Evolutionary conservation across 148 eudicot species (phyloP), one percentile per base, ranked within the genome.

Genomic region (Cornus suecica): DNA sequence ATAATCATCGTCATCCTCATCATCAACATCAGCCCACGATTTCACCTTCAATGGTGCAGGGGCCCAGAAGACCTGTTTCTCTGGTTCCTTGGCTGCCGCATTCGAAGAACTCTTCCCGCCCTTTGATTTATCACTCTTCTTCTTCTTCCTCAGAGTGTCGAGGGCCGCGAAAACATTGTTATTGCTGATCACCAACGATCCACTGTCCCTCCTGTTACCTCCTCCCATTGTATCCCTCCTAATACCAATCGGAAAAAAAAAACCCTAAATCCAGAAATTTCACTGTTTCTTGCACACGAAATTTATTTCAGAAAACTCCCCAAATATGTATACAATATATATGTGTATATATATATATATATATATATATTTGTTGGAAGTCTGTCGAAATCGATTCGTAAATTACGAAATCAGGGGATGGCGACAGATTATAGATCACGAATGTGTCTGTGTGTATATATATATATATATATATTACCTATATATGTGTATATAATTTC

Each of bases 1-100:
- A 52, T 78, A 86, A 77, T 86, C 89, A 24, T 86, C 89, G 13
- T 86, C 89, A 18, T 86, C 89, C 15, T 86, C 89, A 11, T 86
- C 89, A 68, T 86, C 89, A 22, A 86, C 89, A 76, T 86, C 89
- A 26, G 87, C 89, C 89, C 89, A 86, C 23, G 89, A 86, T 52
- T 78, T 86, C 2, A 74, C 73, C 63, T 45, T 83, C 79, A 86
- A 68, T 30, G 79, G 83, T 10, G 87, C 25, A 3, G 87, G 85
- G 4, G 80, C 79, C 87, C 89, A 86, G 27, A 77, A 65, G 16
- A 86, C 77, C 68, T 23, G 85, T 10, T 83, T 76, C 29, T 84
- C 85, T 8, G 72, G 74, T 52, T 86, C 85, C 83, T 84, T 81
- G 63, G 56, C 65, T 1, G 79, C 31, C 18, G 74, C 73, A 77